These are phyloP conservation scores for Suhomyces bolitotheri DNA, from an alignment of 1,139 yeast species.

Conservation along the genomic window DNA sequence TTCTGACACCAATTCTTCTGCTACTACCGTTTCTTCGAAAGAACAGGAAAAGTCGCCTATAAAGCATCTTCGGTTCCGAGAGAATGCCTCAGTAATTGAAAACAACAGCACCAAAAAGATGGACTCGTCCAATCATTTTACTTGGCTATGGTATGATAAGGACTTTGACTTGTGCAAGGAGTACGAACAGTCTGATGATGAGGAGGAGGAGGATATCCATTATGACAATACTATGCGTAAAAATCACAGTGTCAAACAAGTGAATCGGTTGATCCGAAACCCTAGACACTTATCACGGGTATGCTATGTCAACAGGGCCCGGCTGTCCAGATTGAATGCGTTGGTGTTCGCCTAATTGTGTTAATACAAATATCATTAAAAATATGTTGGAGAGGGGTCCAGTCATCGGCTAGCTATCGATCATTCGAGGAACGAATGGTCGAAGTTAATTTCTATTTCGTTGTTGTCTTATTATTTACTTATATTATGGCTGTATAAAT, in stretches of 20 bases:
- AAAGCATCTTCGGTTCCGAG: slow-evolving; percentile 19
- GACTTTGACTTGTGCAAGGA: slow-evolving; percentile 33
- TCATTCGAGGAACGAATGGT: too few species aligned
- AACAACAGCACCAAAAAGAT: slow-evolving; percentile 1
- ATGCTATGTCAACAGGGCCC: slow-evolving; percentile 32
- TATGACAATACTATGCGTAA: slow-evolving; percentile 13
- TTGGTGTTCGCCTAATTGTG: slow-evolving; percentile 23
- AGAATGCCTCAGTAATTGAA: slow-evolving; percentile 21
- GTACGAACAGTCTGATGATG: slow-evolving; percentile 28
- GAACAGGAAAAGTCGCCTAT: slow-evolving; percentile 2
- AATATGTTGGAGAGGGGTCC: too few species aligned
- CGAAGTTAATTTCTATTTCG: slow-evolving; percentile 8
- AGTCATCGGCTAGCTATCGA: too few species aligned
- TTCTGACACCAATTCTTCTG: slow-evolving; percentile 16
- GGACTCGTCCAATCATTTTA: slow-evolving; percentile 16
- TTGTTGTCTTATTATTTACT: slow-evolving; percentile 8
- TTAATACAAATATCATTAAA: too few species aligned
- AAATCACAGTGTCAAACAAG: slow-evolving; percentile 27
- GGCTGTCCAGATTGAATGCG: slow-evolving; percentile 32
- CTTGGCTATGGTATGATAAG: slow-evolving; percentile 43
- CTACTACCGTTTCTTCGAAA: slow-evolving; percentile 11
- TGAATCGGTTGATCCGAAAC: slow-evolving; percentile 25
- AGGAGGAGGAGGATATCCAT: slow-evolving; percentile 20
- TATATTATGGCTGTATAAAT: slow-evolving; percentile 4
- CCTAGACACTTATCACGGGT: slow-evolving; percentile 23